Evolutionary conservation across 805 yeast genomes (phyloP).

Genomic region (Starmerella ratchasimensis): DNA sequence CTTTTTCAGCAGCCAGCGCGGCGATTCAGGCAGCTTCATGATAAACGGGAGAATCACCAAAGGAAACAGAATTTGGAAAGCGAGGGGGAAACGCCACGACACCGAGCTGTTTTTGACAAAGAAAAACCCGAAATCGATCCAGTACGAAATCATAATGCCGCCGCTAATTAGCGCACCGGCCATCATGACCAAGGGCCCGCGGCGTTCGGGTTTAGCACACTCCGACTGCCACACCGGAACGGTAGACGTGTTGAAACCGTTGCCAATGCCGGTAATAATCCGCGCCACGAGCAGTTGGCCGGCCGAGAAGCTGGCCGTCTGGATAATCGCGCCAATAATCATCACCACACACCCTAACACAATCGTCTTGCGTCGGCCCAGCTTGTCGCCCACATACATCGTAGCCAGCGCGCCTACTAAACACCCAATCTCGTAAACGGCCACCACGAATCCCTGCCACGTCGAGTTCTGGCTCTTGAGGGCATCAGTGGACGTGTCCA

Average conservation of each 20-base stretch:
- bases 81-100: constrained; percentile 61
- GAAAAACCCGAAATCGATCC: constrained; percentile 55
- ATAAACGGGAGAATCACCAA: constrained; percentile 19
- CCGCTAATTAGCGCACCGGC: constrained; percentile 52
- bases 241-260: constrained; percentile 56
- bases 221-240: constrained; percentile 69
- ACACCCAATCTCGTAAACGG: constrained; percentile 51
- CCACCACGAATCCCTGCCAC: constrained; percentile 24
- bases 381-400: constrained; percentile 40
- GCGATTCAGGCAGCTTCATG: constrained; percentile 67
- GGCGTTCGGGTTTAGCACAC: constrained; percentile 42
- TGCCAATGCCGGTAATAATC: constrained; percentile 54
- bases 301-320: constrained; percentile 39
- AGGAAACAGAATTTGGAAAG: constrained; percentile 34
- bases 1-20: constrained; percentile 63
- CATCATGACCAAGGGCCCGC: constrained; percentile 49
- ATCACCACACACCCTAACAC: constrained; percentile 32
- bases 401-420: constrained; percentile 50
- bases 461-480: constrained; percentile 11
- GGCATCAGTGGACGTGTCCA: constrained; percentile 10
- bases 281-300: constrained; percentile 60
- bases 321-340: constrained; percentile 48
- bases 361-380: constrained; percentile 47
- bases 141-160: constrained; percentile 59
- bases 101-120: constrained; percentile 41